Conservation (phyloP, 179 eudicot genomes). For the Actinidia arguta region DNA sequence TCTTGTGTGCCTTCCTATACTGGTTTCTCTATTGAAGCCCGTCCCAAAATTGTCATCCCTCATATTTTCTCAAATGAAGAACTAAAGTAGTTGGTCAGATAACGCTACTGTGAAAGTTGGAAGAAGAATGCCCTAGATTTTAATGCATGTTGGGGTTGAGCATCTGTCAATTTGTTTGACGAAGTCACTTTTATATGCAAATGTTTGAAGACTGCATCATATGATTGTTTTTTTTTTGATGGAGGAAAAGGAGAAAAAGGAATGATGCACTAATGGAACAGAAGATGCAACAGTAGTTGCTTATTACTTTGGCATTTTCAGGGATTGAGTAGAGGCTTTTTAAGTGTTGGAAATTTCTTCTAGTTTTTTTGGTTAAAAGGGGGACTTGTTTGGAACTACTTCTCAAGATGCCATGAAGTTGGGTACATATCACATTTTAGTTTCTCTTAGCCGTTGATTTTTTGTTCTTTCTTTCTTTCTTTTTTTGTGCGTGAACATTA, state of each 20-base stretch:
- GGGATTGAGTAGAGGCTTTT: neutral
- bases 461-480: no score
- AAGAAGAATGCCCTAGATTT: neutral
- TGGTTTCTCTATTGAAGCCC: neutral
- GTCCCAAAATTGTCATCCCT: neutral
- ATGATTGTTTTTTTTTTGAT: neutral
- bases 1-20: neutral
- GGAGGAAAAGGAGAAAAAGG: neutral
- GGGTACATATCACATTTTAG: conserved; percentile 1
- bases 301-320: neutral
- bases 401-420: no score
- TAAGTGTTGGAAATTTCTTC: neutral
- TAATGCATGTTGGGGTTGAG: conserved; percentile 4
- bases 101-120: neutral
- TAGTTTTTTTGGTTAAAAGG: neutral
- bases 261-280: neutral
- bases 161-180: neutral
- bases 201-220: neutral
- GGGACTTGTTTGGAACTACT: conserved; percentile 5
- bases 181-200: neutral
- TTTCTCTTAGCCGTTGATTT: neutral
- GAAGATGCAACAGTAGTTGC: neutral
- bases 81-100: neutral
- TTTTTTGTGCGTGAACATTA: no score
- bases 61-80: neutral